Evolutionary conservation across 1,139 yeast genomes (phyloP).

Genomic region (Nakaseomyces delphensis): DNA sequence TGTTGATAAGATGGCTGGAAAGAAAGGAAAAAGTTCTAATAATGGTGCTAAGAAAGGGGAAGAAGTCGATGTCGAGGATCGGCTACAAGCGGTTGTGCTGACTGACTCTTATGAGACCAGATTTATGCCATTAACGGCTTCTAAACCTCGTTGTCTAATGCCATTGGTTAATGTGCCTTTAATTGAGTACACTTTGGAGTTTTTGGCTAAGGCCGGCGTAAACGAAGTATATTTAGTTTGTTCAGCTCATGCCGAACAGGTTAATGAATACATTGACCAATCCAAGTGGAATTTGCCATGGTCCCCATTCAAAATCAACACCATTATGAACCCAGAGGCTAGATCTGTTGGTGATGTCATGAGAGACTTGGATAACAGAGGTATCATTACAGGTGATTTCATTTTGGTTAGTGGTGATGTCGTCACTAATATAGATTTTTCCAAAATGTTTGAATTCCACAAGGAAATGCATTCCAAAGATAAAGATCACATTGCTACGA

Average conservation of each 20-base stretch:
- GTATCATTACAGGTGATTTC: slow-evolving; percentile 82
- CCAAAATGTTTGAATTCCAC: slow-evolving; percentile 65
- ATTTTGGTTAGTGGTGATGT: slow-evolving; percentile 89
- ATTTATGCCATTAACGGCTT: slow-evolving; percentile 83
- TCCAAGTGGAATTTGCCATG: slow-evolving; percentile 71
- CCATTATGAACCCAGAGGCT: slow-evolving; percentile 79
- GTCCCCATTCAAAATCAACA: slow-evolving; percentile 71
- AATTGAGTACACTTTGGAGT: slow-evolving; percentile 89
- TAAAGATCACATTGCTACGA: slow-evolving; percentile 85
- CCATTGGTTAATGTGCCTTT: slow-evolving; percentile 91
- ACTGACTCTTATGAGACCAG: slow-evolving; percentile 89
- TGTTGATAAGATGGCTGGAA: slow-evolving; percentile 19
- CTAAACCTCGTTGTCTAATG: slow-evolving; percentile 77
- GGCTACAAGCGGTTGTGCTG: slow-evolving; percentile 86
- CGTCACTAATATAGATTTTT: slow-evolving; percentile 79
- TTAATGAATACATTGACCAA: slow-evolving; percentile 69
- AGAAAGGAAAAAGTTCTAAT: slow-evolving; percentile 15
- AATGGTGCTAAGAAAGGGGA: slow-evolving; percentile 39
- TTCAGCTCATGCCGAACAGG: slow-evolving; percentile 81
- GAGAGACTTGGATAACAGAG: slow-evolving; percentile 89
- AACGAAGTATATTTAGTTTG: slow-evolving; percentile 86
- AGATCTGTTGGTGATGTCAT: slow-evolving; percentile 94
- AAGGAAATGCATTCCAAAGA: slow-evolving; percentile 61
- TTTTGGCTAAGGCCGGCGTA: slow-evolving; percentile 83
- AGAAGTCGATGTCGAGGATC: slow-evolving; percentile 56